Evolutionary conservation across 768 basidiomycete species (phyloP), one percentile per base, ranked within the genome.

Genomic region (Psilocybe azurescens): DNA sequence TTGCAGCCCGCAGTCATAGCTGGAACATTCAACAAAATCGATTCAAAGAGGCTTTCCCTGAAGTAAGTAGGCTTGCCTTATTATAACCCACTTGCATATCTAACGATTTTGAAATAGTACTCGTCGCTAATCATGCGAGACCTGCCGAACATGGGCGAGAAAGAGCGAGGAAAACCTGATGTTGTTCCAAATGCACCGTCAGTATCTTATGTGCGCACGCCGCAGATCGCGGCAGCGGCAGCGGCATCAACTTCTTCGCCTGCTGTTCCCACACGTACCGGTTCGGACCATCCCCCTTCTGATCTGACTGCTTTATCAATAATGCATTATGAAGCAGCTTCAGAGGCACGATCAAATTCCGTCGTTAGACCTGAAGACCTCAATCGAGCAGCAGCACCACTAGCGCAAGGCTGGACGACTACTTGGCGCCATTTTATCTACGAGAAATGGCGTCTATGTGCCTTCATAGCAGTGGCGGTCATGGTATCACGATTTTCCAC

Each of bases 121-220:
- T 91, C 90, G 69, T 79, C 82, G 32, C 81, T 86, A 10, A 77
- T 78, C 16, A 82, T 86, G 70, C 86, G 81, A 49, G 89, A 95
- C 70, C 75, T 96, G 30, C 97, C 97, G 0, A 97, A 97, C 76
- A 99, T 99, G 97, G 95, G 90, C 20, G 83, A 91, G 74, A 87
- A 83, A 66, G 91, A 91, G 67, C 83, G 85, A 49, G 90, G 88
- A 8, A 83, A 80, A 56, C 70, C 83, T 70, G 69, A 76, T 56
- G 52, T 69, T 61, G n/a, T 33, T 13, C 30, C 52, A 38, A 53
- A 32, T 33, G 20, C 33, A 38, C 39, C 65, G 59, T 50, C 75
- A 55, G 71, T 44, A 18, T 38, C 53, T n/a, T 47, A 59, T 3
- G 39, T 72, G 50, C 63, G 70, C 47, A 65, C 58, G 18, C 65